These are phyloP conservation scores for Aureobasidium sp. DNA, from an alignment of 2,329 filamentous ascomycete genomes.

Conservation along the genomic window DNA sequence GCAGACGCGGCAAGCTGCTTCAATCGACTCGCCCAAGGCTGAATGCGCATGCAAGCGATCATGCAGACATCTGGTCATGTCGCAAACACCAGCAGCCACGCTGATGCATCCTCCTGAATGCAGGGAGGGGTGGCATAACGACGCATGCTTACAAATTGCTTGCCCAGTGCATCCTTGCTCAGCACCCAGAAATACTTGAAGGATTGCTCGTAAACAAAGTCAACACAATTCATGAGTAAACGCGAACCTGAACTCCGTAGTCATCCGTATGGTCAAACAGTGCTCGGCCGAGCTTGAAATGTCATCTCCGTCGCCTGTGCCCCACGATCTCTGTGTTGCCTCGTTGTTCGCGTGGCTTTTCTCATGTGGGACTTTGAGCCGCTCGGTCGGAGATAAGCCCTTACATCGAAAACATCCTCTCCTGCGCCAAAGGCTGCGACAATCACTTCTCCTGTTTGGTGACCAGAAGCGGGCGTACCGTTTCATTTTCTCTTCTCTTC, in stretches of 20 bases:
- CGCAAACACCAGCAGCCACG: slow-evolving; percentile 7
- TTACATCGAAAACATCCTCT: neutral
- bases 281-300: neutral
- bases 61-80: slow-evolving; percentile 8
- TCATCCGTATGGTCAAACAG: neutral
- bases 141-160: too few relatives aligned
- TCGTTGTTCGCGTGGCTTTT: slow-evolving; percentile 5
- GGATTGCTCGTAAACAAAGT: neutral
- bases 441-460: neutral
- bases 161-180: too few relatives aligned
- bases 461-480: too few relatives aligned
- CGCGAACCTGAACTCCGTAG: neutral
- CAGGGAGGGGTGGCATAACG: neutral
- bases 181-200: too few relatives aligned
- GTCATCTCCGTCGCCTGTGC: neutral
- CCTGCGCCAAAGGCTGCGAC: neutral
- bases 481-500: too few relatives aligned
- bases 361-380: slow-evolving; percentile 2
- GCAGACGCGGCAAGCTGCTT: too few relatives aligned
- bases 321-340: neutral
- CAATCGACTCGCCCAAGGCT: neutral
- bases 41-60: neutral
- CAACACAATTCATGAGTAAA: too few relatives aligned
- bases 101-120: neutral
- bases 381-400: neutral